Conservation (phyloP, 331 rosid genomes). For the Malus hybrid region DNA sequence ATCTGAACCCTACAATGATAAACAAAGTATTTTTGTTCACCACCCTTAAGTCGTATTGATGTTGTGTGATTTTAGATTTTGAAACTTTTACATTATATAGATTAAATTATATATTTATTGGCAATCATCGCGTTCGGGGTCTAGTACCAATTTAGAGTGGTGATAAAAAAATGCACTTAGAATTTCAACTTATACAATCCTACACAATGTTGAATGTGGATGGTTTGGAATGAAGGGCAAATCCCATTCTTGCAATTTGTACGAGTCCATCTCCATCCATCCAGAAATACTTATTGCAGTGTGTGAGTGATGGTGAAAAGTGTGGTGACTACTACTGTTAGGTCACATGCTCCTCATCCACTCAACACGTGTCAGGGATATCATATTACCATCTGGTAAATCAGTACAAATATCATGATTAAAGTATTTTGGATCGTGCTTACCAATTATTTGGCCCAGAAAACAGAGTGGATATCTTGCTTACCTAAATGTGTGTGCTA, state of each 20-base stretch:
- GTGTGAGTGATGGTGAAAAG: background rate
- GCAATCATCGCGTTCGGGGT: no score
- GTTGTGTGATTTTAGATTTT: no score
- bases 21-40: background rate
- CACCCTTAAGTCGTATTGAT: no score
- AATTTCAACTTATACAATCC: background rate
- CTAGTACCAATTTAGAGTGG: no score
- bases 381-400: background rate
- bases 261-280: no score
- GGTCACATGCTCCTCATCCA: background rate
- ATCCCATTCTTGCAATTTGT: background rate
- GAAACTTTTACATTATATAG: no score
- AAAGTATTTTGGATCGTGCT: background rate
- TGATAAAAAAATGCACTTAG: no score
- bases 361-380: background rate
- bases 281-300: no score
- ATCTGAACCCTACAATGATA: background rate
- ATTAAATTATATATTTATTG: no score
- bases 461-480: background rate
- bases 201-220: background rate
- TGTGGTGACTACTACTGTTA: background rate
- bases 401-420: background rate
- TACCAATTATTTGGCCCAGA: background rate
- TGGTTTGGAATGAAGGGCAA: background rate
- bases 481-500: constrained; percentile 1